A percentile compares a stretch with the other conserved stretches of the same genome.
Evolutionary conservation across 805 yeast genomes (phyloP).

Genomic region (Starmerella scarabaei): DNA sequence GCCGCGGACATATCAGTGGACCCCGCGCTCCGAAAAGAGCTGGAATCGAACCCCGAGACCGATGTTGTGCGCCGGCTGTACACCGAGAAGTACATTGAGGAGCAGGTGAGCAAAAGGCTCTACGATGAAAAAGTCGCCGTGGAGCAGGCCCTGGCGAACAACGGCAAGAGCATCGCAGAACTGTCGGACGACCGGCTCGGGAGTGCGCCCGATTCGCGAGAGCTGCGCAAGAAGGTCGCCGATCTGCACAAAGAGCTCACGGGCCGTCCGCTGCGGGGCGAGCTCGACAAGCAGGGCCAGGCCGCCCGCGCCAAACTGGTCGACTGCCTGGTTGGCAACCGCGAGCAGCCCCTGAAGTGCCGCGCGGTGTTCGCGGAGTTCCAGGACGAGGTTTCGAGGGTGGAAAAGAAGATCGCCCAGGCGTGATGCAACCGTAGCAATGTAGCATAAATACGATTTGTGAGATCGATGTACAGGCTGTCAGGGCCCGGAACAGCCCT

Average conservation of each 20-base stretch:
- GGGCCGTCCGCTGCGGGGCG: constrained; percentile 24
- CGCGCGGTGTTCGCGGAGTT: constrained; percentile 24
- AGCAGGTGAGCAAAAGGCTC: constrained; percentile 26
- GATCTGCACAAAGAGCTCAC: constrained; percentile 24
- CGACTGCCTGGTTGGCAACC: constrained; percentile 24
- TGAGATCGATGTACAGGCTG: background rate
- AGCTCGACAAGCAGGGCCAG: constrained; percentile 22
- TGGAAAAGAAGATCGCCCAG: constrained; percentile 9
- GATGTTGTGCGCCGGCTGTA: constrained; percentile 29
- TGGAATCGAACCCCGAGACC: constrained; percentile 27
- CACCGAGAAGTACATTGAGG: constrained; percentile 27
- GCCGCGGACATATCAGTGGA: constrained; percentile 27
- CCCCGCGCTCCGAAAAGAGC: constrained; percentile 23
- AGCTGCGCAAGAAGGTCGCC: constrained; percentile 22
- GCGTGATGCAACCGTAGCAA: background rate
- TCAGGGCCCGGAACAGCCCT: background rate
- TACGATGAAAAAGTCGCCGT: constrained; percentile 25
- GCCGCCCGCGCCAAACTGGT: constrained; percentile 23
- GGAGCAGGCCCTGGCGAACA: constrained; percentile 20
- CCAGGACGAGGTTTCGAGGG: constrained; percentile 15
- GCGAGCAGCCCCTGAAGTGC: constrained; percentile 26
- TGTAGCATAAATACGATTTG: background rate
- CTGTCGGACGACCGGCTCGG: constrained; percentile 15
- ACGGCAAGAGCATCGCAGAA: constrained; percentile 11
- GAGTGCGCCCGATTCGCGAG: constrained; percentile 12